Evolutionary conservation across 768 basidiomycete genomes (phyloP), one percentile per base, ranked within the genome.

Genomic region (Cubamyces lactineus): DNA sequence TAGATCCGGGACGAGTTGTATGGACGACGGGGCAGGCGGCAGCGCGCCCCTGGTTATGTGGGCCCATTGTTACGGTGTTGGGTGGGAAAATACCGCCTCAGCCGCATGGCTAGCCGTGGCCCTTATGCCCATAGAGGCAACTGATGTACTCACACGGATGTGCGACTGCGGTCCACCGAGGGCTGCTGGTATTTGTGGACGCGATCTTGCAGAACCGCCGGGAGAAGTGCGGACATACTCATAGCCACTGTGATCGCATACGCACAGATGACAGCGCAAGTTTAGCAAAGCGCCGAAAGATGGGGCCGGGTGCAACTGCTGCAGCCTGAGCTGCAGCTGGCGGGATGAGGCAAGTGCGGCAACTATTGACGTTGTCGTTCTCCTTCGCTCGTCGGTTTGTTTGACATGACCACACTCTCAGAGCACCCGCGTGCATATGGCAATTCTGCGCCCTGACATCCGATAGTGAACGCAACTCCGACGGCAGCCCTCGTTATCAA

Each of bases 151-250:
- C 49, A 38, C 49, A 34, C 49, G 49, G n/a, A 19, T 51, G 21
- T 23, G 19, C 9, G 19, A 21, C n/a, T 21, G 30, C 30, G 7
- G 28, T 34, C 16, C 23, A 28, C 3, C 5, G 24, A 26, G 23
- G 23, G 21, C 45, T 12, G n/a, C 11, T 51, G 28, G 15, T 51
- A 51, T 51, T 51, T 51, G 49, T 51, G 30, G 34, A 51, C 17
- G n/a, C 45, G 11, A 23, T 34, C 28, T 16, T 34, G 17, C 16
- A 7, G 26, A 9, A 15, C 15, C 13, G 49, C 28, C 49, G 49
- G 49, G 28, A 51, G 49, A 51, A 51, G 30, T 51, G 49, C 49
- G 49, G 51, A 15, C 21, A 21, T 49, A 49, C 48, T 28, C 15
- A 28, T 16, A 8, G 48, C 48, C 48, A 28, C 23, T 26, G 26